A percentile compares a stretch with the other conserved stretches of the same genome.
Evolutionary conservation across 1,139 yeast genomes (phyloP).

Genomic region (Protomyces inundatus): DNA sequence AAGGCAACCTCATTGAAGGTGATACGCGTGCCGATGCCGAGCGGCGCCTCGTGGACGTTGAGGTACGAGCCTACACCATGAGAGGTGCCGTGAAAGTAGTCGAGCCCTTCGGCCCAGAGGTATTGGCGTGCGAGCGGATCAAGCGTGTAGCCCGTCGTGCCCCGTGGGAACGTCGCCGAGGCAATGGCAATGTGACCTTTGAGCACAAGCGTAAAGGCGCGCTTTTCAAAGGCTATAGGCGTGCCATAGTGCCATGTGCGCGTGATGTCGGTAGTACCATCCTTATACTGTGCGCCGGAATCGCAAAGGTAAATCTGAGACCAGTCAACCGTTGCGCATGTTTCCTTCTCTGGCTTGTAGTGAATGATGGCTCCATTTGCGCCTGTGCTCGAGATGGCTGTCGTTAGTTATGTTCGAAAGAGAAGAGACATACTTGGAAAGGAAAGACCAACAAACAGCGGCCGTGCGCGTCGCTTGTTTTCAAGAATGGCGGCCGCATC

Average conservation of each 20-base stretch:
- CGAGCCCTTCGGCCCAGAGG: conserved; percentile 81
- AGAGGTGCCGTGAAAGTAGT: conserved; percentile 94
- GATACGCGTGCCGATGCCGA: conserved; percentile 70
- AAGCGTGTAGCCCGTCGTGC: conserved; percentile 74
- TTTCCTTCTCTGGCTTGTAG: conserved; percentile 65
- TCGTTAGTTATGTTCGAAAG: neutral
- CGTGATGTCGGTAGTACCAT: conserved; percentile 95
- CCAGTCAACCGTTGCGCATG: conserved; percentile 66
- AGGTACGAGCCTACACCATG: conserved; percentile 94
- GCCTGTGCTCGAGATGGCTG: conserved; percentile 81
- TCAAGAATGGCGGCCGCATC: conserved; percentile 66
- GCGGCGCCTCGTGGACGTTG: conserved; percentile 95
- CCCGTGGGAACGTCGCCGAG: conserved; percentile 73
- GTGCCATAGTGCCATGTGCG: conserved; percentile 77
- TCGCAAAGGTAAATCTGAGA: conserved; percentile 77
- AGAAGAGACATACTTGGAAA: conserved; percentile 49
- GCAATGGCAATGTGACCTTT: conserved; percentile 88
- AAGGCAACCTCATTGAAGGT: conserved; percentile 42
- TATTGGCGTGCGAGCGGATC: conserved; percentile 87
- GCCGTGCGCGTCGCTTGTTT: conserved; percentile 51
- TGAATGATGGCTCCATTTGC: conserved; percentile 91
- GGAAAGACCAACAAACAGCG: conserved; percentile 70
- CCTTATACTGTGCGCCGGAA: conserved; percentile 84
- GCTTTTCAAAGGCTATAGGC: conserved; percentile 63
- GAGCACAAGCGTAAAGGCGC: conserved; percentile 79